Percentiles rank a stretch among this genome's conserved stretches.
phyloP scores from a whole-genome alignment of 345 rosid genomes.

The Camelina hispida region DNA sequence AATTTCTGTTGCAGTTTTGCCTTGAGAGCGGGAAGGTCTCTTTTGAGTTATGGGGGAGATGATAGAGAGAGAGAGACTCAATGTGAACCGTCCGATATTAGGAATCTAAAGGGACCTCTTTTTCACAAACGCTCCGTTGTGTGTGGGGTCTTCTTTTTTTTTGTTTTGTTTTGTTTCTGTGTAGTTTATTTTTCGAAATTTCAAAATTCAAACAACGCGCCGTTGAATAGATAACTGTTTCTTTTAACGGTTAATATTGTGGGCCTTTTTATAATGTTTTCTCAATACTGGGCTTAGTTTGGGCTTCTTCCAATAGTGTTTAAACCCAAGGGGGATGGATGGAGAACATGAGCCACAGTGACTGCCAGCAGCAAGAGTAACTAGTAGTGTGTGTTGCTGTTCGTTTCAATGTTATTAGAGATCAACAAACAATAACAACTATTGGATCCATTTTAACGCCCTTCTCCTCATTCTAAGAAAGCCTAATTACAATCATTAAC shows the following conservation, averaged over 20 bases:
- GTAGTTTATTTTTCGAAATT: constrained; percentile 6
- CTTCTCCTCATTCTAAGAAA: too few species aligned
- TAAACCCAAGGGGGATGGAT: not conserved
- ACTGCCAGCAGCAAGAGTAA: too few species aligned
- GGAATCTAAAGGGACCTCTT: constrained; percentile 31
- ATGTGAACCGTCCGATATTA: constrained; percentile 31
- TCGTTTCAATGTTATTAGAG: too few species aligned
- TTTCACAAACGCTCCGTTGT: constrained; percentile 36
- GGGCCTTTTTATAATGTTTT: not conserved
- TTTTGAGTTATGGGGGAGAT: constrained; percentile 16
- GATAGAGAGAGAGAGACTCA: constrained; percentile 3
- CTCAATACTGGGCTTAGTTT: not conserved
- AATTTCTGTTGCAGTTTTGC: constrained; percentile 33
- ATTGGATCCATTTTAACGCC: too few species aligned
- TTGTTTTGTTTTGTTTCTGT: not conserved
- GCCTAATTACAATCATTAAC: too few species aligned
- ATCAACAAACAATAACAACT: too few species aligned
- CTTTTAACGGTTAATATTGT: constrained; percentile 8
- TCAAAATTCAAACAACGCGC: constrained; percentile 44
- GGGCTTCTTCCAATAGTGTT: not conserved
- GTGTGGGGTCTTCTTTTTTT: constrained; percentile 26
- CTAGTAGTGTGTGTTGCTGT: too few species aligned
- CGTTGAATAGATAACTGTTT: constrained; percentile 28
- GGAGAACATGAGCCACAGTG: not conserved
- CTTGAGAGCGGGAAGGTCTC: constrained; percentile 42